These are phyloP conservation scores for Mycena olivaceomarginata DNA, from an alignment of 768 basidiomycete genomes.

Conservation along the genomic window DNA sequence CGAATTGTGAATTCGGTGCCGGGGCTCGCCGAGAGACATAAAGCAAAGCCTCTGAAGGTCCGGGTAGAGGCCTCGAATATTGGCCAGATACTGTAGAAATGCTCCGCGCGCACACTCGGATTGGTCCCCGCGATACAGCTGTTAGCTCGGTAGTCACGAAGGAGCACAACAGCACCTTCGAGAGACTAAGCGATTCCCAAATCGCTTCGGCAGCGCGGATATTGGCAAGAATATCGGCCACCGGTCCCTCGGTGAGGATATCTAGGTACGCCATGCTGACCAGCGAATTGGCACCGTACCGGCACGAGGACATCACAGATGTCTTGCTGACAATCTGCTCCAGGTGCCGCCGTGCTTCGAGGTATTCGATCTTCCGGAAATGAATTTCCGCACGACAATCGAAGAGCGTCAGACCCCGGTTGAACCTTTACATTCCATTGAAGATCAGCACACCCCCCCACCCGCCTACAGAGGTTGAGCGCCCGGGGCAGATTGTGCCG, in stretches of 20 bases:
- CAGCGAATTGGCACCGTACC: slow-evolving; percentile 5
- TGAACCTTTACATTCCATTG: not conserved
- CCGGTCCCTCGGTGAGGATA: not conserved
- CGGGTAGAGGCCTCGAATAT: not conserved
- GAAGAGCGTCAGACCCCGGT: not conserved
- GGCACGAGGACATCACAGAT: not conserved
- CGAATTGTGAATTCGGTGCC: not conserved
- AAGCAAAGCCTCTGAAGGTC: not conserved
- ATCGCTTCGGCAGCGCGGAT: not conserved
- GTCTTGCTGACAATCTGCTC: not conserved
- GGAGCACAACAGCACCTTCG: not conserved
- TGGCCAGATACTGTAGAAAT: not conserved
- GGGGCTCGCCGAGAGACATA: not conserved
- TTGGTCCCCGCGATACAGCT: not conserved
- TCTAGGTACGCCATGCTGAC: not conserved
- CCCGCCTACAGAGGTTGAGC: not conserved
- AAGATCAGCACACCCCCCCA: not conserved
- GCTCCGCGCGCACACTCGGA: not conserved
- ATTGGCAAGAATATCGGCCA: not conserved
- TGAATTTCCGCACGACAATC: not conserved
- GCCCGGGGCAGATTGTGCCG: not conserved
- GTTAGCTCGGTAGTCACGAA: not conserved
- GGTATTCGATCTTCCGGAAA: not conserved
- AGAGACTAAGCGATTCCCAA: not conserved
- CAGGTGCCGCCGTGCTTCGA: not conserved